phyloP scores from a whole-genome alignment of 2,329 filamentous ascomycete species.

The Xylariaceae sp. region DNA sequence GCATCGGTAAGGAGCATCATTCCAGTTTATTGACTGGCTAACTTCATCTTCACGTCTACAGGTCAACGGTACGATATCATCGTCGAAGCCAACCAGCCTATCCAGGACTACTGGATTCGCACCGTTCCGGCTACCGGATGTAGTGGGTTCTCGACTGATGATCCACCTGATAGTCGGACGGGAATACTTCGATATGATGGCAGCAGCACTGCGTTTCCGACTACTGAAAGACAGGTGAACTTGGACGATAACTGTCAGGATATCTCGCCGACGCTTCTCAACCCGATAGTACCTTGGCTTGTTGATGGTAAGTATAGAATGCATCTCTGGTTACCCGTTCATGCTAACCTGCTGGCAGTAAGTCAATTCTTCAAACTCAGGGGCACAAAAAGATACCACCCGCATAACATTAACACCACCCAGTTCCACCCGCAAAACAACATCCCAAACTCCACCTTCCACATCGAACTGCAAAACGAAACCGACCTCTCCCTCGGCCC shows the following conservation, averaged over 20 bases:
- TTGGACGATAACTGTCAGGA: conserved; percentile 14
- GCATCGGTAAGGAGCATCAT: conserved; percentile 21
- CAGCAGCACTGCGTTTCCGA: conserved; percentile 28
- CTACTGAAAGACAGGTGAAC: conserved; percentile 10
- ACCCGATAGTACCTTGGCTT: conserved; percentile 21
- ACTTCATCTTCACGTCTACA: background rate
- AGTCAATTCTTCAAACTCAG: background rate
- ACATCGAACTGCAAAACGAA: conserved; percentile 25
- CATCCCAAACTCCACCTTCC: conserved; percentile 20
- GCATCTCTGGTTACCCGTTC: background rate
- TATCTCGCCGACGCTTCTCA: conserved; percentile 8
- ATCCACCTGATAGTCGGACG: conserved; percentile 18
- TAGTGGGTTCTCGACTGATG: conserved; percentile 5
- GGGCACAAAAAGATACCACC: background rate
- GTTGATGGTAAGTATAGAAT: conserved; percentile 6
- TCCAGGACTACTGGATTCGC: conserved; percentile 28
- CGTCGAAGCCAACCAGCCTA: conserved; percentile 19
- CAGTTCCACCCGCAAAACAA: conserved; percentile 20
- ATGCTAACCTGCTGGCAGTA: background rate
- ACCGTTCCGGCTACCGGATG: conserved; percentile 23
- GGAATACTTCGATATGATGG: conserved; percentile 28
- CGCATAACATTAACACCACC: background rate
- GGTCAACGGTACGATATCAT: conserved; percentile 29
- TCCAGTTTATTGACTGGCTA: background rate
- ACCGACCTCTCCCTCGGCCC: conserved; percentile 26